Conservation (phyloP, 306 rosid genomes). For the Medicago lupulina region DNA sequence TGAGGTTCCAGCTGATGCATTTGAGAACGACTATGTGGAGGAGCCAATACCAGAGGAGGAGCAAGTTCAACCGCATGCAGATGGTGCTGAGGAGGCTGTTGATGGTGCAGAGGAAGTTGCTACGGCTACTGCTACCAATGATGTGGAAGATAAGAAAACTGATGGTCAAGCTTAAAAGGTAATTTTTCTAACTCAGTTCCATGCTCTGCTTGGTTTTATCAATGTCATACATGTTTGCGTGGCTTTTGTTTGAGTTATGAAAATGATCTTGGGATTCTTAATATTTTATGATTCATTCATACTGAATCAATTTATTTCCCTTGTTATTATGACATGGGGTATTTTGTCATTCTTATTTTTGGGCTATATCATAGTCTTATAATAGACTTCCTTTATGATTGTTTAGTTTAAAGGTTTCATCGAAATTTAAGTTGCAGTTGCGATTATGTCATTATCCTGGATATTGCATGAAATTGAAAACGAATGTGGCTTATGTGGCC, state of each 20-base stretch:
- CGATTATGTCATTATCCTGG: background rate
- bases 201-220: constrained; percentile 12
- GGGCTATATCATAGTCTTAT: background rate
- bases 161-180: constrained; percentile 58
- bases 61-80: constrained; percentile 80
- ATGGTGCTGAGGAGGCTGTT: background rate
- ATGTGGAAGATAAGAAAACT: constrained; percentile 58
- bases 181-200: background rate
- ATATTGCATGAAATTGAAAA: background rate
- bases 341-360: background rate
- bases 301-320: background rate
- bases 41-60: constrained; percentile 95
- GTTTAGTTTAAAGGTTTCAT: background rate
- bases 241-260: background rate
- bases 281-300: background rate
- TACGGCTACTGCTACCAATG: constrained; percentile 46
- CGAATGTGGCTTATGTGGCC: background rate
- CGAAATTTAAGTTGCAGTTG: background rate
- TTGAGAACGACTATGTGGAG: constrained; percentile 95
- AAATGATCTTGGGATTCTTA: background rate
- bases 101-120: constrained; percentile 52
- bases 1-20: constrained; percentile 88
- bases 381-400: background rate
- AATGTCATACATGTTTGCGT: background rate
- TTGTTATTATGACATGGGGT: background rate